Base-by-base conservation (phyloP, 371 early-diverging fungal genomes). In the Mortierella sp. region DNA sequence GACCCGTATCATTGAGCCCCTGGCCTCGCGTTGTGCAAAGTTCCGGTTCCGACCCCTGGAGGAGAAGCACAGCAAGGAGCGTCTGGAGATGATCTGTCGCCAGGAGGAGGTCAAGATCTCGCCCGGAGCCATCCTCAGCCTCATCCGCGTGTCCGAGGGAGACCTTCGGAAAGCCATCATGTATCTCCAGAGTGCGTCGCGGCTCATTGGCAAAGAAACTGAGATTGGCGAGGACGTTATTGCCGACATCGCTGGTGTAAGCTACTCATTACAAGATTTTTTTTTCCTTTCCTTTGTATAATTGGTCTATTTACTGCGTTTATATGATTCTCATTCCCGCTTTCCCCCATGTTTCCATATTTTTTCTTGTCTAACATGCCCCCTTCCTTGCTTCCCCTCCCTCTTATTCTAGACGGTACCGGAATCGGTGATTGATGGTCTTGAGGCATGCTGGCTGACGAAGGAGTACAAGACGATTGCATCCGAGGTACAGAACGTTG, bases 1-100 rank as follows among this genome's bases (percentile, higher is more conserved):
- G 68, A 91, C 93, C 71, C 87, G 96, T 92, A 98, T 99, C 70
- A 99, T 99, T 74, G 98, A 98, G 76, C 98, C 99, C 9, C 88
- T 99, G 68, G 94, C 96, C 4, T 96, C 96, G 26, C 93, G 99
- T 47, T 99, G 99, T 85, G 96, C 99, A 37, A 97, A 98, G 85
- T 98, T 99, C 84, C 91, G 99, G 43, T 99, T 98, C 89, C 94
- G 92, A 79, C 92, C 97, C 22, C 80, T 99, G 48, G 92, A 92
- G 16, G 76, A 82, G 37, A 86, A 85, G 2, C 89, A 91, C 66
- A 85, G 92, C 44, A 86, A 80, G 66, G 74, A 83, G 4, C 88
- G 94, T 29, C 77, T 99, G 14, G 31, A 88, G 13, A 77, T 89
- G 75, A 96, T 99, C 31, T 90, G 93, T 64, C 75, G 74, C 8